Evolutionary conservation across 2,329 filamentous ascomycete species (phyloP).

Genomic region (Incumbomyces lentus): DNA sequence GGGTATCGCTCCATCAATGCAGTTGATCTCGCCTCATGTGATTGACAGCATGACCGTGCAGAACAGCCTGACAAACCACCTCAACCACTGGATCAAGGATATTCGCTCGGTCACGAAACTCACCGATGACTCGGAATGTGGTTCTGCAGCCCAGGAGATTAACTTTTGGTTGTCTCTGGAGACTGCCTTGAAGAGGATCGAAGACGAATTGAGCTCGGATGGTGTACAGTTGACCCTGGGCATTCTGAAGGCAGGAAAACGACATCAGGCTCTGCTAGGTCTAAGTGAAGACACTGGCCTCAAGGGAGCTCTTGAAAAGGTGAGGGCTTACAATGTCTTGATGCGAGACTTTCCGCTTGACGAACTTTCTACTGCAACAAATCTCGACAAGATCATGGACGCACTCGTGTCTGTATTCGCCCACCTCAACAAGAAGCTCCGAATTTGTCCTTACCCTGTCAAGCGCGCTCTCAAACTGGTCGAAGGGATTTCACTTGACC

Average conservation of each 20-base stretch:
- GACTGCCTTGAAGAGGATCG: slow-evolving; percentile 80
- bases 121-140: slow-evolving; percentile 61
- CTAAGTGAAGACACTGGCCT: slow-evolving; percentile 92
- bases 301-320: slow-evolving; percentile 90
- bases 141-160: slow-evolving; percentile 90
- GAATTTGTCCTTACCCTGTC: slow-evolving; percentile 92
- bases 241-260: slow-evolving; percentile 91
- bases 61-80: slow-evolving; percentile 84
- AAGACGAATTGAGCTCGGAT: slow-evolving; percentile 75
- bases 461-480: slow-evolving; percentile 85
- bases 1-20: slow-evolving; percentile 60
- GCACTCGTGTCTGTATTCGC: slow-evolving; percentile 80
- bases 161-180: slow-evolving; percentile 99
- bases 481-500: slow-evolving; percentile 87
- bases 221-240: slow-evolving; percentile 87
- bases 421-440: slow-evolving; percentile 95
- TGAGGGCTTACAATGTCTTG: slow-evolving; percentile 96
- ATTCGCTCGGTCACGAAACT: slow-evolving; percentile 95
- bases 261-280: slow-evolving; percentile 94
- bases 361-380: slow-evolving; percentile 85
- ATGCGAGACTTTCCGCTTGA: slow-evolving; percentile 98
- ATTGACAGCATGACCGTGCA: slow-evolving; percentile 83
- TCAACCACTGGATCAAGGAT: slow-evolving; percentile 97
- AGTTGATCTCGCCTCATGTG: slow-evolving; percentile 64
- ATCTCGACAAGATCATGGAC: slow-evolving; percentile 77